Evolutionary conservation across 371 early-diverging fungal genomes (phyloP), one percentile per base, ranked within the genome.

Genomic region (Massospora cicadina): DNA sequence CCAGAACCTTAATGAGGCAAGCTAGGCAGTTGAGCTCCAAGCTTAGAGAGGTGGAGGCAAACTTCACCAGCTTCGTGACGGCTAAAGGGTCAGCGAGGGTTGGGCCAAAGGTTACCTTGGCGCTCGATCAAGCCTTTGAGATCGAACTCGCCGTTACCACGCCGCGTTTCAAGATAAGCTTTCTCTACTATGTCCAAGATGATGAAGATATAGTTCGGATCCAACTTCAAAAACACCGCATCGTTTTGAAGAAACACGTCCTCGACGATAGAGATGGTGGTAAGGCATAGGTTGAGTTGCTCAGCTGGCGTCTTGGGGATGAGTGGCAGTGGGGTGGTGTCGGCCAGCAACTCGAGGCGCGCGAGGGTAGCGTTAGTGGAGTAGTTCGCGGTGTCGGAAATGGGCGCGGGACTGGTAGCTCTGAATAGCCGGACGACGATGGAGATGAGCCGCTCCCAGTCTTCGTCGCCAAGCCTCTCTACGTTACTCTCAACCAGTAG

Each of bases 401-500:
- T 17, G 5, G 31, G 17, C 25, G 43, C 26, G 31, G 33, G 62
- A 33, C 28, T 62, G 26, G 62, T 32, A 55, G 58, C 58, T 58
- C 85, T 80, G 70, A 90, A 88, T 27, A 93, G 70, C 21, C 79
- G 65, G 1, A 72, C 75, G 66, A 92, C 81, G 13, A 82, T 80
- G 21, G 74, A 71, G 65, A 86, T 84, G 17, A 91, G 72, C 55
- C 80, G 68, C 53, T 80, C 79, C 92, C 93, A 93, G 21, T 82
- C 77, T 2, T 69, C 72, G 1, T 67, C 72, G 65, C 83, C 81
- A 67, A 92, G 80, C 68, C 81, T 81, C 33, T 76, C 67, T 3
- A 81, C 81, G 69, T 93, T 94, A 54, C 75, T 74, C 61, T 88
- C 88, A 43, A 95, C 80, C 65, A 93, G 81, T 65, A 89, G 88